These are phyloP conservation scores for Herpetospermum pedunculosum DNA, from an alignment of 306 rosid genomes.

Conservation along the genomic window DNA sequence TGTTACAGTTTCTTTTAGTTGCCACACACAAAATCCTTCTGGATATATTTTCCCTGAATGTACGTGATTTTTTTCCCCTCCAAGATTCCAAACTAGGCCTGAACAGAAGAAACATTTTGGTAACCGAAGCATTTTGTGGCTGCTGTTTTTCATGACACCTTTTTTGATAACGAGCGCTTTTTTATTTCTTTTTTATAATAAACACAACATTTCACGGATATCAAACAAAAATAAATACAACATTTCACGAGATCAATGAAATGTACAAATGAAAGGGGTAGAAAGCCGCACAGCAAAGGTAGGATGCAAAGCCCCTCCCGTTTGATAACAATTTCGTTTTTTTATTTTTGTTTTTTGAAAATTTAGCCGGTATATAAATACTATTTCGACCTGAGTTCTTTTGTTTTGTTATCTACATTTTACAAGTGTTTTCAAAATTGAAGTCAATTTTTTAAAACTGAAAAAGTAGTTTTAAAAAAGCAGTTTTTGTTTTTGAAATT, in stretches of 20 bases:
- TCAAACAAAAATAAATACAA: not conserved
- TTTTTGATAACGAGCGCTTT: not conserved
- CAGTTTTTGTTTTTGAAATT: too few species aligned
- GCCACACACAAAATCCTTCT: not conserved
- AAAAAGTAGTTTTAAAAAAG: too few species aligned
- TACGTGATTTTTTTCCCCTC: not conserved
- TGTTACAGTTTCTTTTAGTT: not conserved
- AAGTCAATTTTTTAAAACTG: too few species aligned
- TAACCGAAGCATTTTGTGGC: not conserved
- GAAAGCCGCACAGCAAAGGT: not conserved
- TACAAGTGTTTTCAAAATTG: too few species aligned
- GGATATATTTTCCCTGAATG: not conserved
- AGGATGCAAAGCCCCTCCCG: not conserved
- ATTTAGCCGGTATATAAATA: too few species aligned
- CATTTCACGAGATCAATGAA: not conserved
- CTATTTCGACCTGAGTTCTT: too few species aligned
- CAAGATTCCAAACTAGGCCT: not conserved
- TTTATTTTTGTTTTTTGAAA: too few species aligned
- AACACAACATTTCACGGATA: not conserved
- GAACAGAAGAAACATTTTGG: not conserved
- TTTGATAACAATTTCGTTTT: too few species aligned
- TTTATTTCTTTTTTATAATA: not conserved
- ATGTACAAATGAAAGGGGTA: not conserved
- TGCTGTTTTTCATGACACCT: not conserved
- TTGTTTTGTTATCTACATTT: too few species aligned